Evolutionary conservation across 2,329 filamentous ascomycete genomes (phyloP).

Genomic region (Epichloe sylvatica): DNA sequence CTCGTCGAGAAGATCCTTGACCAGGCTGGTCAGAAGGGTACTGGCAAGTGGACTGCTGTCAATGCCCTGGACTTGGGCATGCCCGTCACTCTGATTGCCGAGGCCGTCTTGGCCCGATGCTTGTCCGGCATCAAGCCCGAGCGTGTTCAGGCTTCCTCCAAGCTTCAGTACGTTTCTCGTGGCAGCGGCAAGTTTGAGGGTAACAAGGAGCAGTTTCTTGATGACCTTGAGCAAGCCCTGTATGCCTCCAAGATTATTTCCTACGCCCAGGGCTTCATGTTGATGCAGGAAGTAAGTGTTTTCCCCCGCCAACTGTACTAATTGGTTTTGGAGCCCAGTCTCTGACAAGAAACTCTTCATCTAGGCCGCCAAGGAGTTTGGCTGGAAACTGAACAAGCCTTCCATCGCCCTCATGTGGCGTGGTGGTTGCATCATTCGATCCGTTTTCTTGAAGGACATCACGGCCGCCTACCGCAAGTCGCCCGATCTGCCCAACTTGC

Average conservation of each 20-base stretch:
- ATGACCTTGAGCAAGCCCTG: conserved; percentile 94
- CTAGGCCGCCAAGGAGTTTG: conserved; percentile 86
- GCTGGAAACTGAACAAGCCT: conserved; percentile 99
- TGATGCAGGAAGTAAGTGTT: conserved; percentile 79
- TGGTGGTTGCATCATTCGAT: conserved; percentile 98
- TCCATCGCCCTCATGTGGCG: conserved; percentile 99
- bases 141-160: conserved; percentile 66
- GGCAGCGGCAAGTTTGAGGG: conserved; percentile 62
- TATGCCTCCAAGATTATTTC: conserved; percentile 99
- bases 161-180: conserved; percentile 63
- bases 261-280: conserved; percentile 98
- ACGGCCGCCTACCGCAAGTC: conserved; percentile 90
- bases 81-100: conserved; percentile 95
- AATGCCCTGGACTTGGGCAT: conserved; percentile 97
- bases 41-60: conserved; percentile 99
- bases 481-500: conserved; percentile 90
- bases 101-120: conserved; percentile 92
- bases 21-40: conserved; percentile 97
- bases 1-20: conserved; percentile 99
- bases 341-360: not conserved
- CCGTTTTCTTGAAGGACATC: conserved; percentile 99
- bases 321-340: not conserved
- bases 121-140: conserved; percentile 88
- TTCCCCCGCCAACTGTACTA: not conserved
- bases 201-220: conserved; percentile 84